Conservation (phyloP, 495 filamentous ascomycete genomes). For the Trichoderma reesei region DNA sequence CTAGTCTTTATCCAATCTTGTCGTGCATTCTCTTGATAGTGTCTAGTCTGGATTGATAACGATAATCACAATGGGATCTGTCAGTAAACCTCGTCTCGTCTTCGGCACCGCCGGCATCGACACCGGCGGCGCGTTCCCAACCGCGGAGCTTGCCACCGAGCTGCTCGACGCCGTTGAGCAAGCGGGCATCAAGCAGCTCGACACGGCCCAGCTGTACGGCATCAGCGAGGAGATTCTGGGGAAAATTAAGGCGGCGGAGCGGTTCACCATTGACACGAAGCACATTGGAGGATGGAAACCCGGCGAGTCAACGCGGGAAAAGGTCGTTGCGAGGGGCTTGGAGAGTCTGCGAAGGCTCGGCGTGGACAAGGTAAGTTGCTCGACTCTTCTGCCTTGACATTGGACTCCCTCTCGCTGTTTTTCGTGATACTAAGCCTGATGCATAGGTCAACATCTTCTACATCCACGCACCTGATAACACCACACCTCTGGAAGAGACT, state of each 20-base stretch:
- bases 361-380: not conserved
- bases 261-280: conserved; percentile 9
- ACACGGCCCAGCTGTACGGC: conserved; percentile 5
- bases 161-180: conserved; percentile 1
- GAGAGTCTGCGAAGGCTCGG: not conserved
- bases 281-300: not conserved
- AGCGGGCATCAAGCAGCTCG: conserved; percentile 5
- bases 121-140: not conserved
- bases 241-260: not conserved
- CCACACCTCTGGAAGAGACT: conserved; percentile 37
- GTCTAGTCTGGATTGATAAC: too few species aligned
- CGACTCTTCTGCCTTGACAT: conserved; percentile 12
- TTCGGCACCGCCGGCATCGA: conserved; percentile 8
- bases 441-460: conserved; percentile 41
- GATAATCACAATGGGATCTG: too few species aligned
- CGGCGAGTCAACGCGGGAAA: not conserved
- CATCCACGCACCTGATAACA: conserved; percentile 41
- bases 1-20: too few species aligned
- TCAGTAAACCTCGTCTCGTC: not conserved
- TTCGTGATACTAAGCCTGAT: not conserved
- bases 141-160: not conserved
- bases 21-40: too few species aligned
- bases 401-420: not conserved
- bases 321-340: not conserved
- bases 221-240: not conserved